These are phyloP conservation scores for Huntiella decipiens DNA, from an alignment of 2,329 filamentous ascomycete genomes.

Conservation along the genomic window DNA sequence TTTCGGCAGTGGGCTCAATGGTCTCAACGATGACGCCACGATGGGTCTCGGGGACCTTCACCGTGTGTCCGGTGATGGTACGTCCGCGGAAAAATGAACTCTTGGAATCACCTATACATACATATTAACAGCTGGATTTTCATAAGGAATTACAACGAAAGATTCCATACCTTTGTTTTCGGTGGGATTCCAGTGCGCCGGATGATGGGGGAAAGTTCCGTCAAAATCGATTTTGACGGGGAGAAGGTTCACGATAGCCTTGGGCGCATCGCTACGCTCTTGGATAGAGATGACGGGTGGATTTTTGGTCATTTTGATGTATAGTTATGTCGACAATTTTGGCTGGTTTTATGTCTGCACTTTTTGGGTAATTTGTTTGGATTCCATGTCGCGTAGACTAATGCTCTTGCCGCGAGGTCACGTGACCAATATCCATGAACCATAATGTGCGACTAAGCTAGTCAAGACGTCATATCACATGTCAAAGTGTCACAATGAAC, in stretches of 20 bases:
- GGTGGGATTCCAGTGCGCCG: conserved; percentile 45
- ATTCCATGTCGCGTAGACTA: too few relatives aligned
- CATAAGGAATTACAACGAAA: not conserved
- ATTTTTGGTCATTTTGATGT: conserved; percentile 18
- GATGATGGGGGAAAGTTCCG: conserved; percentile 44
- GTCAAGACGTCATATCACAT: not conserved
- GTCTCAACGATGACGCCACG: conserved; percentile 41
- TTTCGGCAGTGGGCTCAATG: conserved; percentile 18
- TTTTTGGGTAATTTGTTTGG: not conserved
- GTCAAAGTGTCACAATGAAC: too few relatives aligned
- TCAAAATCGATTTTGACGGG: conserved; percentile 67
- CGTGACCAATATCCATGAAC: not conserved
- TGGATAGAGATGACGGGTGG: conserved; percentile 25
- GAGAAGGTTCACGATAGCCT: conserved; percentile 49
- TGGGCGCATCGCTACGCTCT: conserved; percentile 14
- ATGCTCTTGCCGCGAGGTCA: conserved; percentile 2
- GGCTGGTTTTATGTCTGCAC: not conserved
- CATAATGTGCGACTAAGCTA: not conserved
- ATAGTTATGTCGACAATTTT: not conserved
- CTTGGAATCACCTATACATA: conserved; percentile 27
- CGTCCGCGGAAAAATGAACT: conserved; percentile 61
- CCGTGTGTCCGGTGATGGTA: conserved; percentile 48
- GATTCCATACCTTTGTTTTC: conserved; percentile 21
- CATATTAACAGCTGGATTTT: too few relatives aligned
- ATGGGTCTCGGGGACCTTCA: conserved; percentile 54